Percentiles rank a stretch among this genome's conserved stretches.
phyloP scores from a whole-genome alignment of 805 yeast species.

The Wickerhamiella australiensis region DNA sequence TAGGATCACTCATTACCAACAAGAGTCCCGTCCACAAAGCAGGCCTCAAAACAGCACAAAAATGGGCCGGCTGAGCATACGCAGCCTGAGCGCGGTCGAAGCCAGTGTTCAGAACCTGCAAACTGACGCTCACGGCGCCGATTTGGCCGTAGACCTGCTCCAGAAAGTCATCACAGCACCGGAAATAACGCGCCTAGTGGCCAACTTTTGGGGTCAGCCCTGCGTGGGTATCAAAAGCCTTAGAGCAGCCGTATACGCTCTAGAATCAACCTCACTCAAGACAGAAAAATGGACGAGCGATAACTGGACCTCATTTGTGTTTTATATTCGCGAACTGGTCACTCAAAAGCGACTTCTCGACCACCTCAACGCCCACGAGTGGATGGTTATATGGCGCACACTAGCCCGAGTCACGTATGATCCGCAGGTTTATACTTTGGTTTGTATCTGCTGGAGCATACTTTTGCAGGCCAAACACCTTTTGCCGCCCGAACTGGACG shows the following conservation, averaged over 20 bases:
- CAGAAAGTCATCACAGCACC: not conserved
- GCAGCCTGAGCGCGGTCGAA: not conserved
- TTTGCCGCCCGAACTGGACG: not conserved
- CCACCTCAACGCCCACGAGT: slow-evolving; percentile 6
- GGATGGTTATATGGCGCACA: slow-evolving; percentile 1
- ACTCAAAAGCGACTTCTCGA: not conserved
- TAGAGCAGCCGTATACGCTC: slow-evolving; percentile 1
- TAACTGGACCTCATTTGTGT: not conserved
- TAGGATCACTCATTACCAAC: slow-evolving; percentile 20
- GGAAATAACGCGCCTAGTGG: not conserved
- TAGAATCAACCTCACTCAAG: not conserved
- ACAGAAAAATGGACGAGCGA: not conserved
- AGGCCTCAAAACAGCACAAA: too few species aligned
- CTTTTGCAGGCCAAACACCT: not conserved
- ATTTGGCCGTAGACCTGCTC: not conserved
- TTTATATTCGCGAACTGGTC: not conserved
- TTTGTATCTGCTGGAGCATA: slow-evolving; percentile 2
- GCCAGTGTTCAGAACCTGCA: not conserved
- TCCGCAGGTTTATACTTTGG: not conserved
- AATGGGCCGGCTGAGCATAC: slow-evolving; percentile 3
- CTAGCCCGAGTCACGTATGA: not conserved
- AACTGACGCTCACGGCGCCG: slow-evolving; percentile 2
- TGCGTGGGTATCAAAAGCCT: slow-evolving; percentile 4
- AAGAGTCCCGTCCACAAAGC: too few species aligned
- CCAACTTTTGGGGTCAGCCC: slow-evolving; percentile 1